Evolutionary conservation across 2,329 filamentous ascomycete species (phyloP).

Genomic region (Spiromastix sp.): DNA sequence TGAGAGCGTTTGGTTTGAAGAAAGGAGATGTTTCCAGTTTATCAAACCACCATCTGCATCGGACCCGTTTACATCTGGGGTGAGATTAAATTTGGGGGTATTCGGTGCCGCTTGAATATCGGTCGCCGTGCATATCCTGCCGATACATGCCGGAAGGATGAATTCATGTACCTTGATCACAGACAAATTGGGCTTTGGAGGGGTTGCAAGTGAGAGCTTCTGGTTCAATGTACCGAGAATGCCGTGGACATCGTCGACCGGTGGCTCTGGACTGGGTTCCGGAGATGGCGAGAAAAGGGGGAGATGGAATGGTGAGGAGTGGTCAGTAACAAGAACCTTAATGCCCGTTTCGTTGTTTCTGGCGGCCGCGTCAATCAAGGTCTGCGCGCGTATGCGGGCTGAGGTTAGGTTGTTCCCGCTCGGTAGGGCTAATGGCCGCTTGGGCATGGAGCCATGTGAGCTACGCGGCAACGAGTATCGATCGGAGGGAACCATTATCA

Average conservation of each 20-base stretch:
- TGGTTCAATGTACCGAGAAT: slow-evolving; percentile 7
- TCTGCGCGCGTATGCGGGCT: slow-evolving; percentile 35
- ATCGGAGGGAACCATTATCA: slow-evolving; percentile 30
- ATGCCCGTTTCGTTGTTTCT: slow-evolving; percentile 32
- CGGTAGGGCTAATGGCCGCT: slow-evolving; percentile 30
- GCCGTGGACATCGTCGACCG: slow-evolving; percentile 18
- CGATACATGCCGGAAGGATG: slow-evolving; percentile 33
- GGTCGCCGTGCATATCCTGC: slow-evolving; percentile 17
- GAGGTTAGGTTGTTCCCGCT: slow-evolving; percentile 34
- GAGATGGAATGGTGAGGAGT: slow-evolving; percentile 21
- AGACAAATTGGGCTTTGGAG: not conserved
- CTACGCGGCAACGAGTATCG: slow-evolving; percentile 31
- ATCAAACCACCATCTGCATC: slow-evolving; percentile 35
- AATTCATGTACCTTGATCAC: slow-evolving; percentile 29
- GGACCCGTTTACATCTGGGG: slow-evolving; percentile 31
- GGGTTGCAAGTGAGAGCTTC: not conserved
- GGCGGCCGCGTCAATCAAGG: slow-evolving; percentile 33
- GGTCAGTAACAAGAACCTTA: slow-evolving; percentile 31
- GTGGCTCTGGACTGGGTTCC: slow-evolving; percentile 20
- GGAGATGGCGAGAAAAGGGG: slow-evolving; percentile 4
- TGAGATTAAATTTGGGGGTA: slow-evolving; percentile 30
- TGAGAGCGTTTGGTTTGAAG: slow-evolving; percentile 29
- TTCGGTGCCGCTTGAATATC: slow-evolving; percentile 3
- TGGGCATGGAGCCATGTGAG: slow-evolving; percentile 32
- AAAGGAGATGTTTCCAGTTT: slow-evolving; percentile 34